Evolutionary conservation across 208 protist species (phyloP).

Genomic region (Trypanosoma congolense): DNA sequence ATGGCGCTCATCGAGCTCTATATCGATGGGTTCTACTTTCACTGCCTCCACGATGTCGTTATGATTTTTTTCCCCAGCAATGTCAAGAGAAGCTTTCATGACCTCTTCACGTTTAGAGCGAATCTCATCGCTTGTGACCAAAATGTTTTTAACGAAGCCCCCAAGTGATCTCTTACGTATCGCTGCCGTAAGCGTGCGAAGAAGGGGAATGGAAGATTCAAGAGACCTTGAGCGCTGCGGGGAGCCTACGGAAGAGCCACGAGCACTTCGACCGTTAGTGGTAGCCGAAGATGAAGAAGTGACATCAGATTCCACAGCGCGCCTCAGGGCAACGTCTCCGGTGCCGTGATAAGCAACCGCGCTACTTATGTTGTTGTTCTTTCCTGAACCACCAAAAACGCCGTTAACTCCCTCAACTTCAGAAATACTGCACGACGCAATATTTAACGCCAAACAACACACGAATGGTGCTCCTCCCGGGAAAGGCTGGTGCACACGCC

Average conservation of each 20-base stretch:
- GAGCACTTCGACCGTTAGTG: background rate
- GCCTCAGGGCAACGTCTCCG: constrained; percentile 15
- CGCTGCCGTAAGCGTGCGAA: constrained; percentile 39
- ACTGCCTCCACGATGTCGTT: background rate
- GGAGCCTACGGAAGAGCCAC: background rate
- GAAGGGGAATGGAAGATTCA: constrained; percentile 29
- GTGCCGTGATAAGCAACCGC: background rate
- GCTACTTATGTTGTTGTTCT: background rate
- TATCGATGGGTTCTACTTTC: background rate
- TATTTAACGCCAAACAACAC: constrained; percentile 42
- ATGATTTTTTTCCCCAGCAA: constrained; percentile 10
- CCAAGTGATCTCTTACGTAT: constrained; percentile 40
- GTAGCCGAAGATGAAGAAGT: background rate
- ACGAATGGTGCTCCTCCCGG: constrained; percentile 79
- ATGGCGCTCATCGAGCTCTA: background rate
- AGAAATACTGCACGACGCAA: constrained; percentile 44
- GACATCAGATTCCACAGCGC: background rate
- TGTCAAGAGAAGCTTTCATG: constrained; percentile 29
- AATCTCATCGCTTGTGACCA: constrained; percentile 44
- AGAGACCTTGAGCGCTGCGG: background rate
- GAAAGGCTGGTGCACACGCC: constrained; percentile 80
- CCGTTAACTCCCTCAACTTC: constrained; percentile 42
- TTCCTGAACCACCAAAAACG: constrained; percentile 1
- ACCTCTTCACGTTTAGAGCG: constrained; percentile 69
- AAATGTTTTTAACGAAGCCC: constrained; percentile 37